phyloP scores from a whole-genome alignment of 2,329 filamentous ascomycete species.

The Zymoseptoria tritici region DNA sequence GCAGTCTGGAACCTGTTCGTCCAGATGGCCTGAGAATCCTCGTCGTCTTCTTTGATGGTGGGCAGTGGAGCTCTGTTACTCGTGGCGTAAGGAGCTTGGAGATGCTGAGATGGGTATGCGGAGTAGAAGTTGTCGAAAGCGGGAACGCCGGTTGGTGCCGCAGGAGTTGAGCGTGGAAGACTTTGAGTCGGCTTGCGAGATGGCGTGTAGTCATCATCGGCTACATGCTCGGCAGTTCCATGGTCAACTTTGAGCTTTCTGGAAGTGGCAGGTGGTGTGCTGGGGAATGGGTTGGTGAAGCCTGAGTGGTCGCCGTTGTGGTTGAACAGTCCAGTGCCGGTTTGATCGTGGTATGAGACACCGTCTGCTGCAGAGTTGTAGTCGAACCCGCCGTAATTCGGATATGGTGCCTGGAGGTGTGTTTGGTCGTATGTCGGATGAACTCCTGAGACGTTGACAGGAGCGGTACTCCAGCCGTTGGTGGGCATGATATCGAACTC shows the following conservation, averaged over 20 bases:
- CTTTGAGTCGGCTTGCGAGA: not conserved
- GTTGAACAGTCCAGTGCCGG: not conserved
- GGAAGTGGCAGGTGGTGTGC: not conserved
- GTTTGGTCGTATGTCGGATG: not conserved
- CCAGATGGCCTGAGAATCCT: not conserved
- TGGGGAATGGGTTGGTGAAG: not conserved
- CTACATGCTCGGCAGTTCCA: not conserved
- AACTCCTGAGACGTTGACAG: not conserved
- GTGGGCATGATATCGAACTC: not conserved
- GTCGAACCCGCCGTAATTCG: not conserved
- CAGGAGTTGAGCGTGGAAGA: not conserved
- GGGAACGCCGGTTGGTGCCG: not conserved
- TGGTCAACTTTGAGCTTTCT: not conserved
- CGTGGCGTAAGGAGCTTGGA: not conserved
- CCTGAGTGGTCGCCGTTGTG: not conserved
- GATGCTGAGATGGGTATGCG: not conserved
- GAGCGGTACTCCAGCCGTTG: not conserved
- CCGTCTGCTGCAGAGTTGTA: not conserved
- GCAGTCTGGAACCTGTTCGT: not conserved
- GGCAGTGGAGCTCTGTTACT: not conserved
- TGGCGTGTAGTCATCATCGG: not conserved
- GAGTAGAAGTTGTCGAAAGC: not conserved
- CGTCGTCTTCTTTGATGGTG: not conserved
- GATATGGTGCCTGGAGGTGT: not conserved
- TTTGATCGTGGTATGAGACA: not conserved